phyloP scores from a whole-genome alignment of 306 rosid species.

The Spatholobus suberectus region DNA sequence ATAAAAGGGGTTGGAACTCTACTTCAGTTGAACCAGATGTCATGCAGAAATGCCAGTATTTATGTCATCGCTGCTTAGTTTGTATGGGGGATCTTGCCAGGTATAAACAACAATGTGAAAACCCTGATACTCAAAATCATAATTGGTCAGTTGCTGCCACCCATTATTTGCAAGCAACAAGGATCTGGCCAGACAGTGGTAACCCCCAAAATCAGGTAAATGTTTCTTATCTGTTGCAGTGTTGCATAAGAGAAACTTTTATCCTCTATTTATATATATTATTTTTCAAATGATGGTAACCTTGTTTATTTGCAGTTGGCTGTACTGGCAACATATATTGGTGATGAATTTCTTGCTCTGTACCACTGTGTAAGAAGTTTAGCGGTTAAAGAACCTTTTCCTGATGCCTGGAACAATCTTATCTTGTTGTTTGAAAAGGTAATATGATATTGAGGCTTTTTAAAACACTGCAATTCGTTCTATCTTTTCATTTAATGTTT shows the following conservation, averaged over 20 bases:
- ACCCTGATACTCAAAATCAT: slow-evolving; percentile 55
- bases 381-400: slow-evolving; percentile 90
- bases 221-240: neutral
- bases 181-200: slow-evolving; percentile 95
- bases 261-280: neutral
- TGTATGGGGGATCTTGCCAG: slow-evolving; percentile 97
- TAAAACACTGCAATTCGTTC: neutral
- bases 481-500: neutral
- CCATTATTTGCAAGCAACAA: slow-evolving; percentile 86
- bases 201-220: slow-evolving; percentile 95
- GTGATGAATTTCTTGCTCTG: slow-evolving; percentile 93
- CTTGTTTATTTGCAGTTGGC: slow-evolving; percentile 70
- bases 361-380: slow-evolving; percentile 95
- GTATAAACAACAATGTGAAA: slow-evolving; percentile 82
- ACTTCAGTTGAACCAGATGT: slow-evolving; percentile 55
- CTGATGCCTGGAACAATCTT: slow-evolving; percentile 91
- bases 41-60: slow-evolving; percentile 67
- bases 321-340: slow-evolving; percentile 88
- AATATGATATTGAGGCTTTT: slow-evolving; percentile 38
- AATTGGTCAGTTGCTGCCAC: slow-evolving; percentile 94
- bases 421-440: slow-evolving; percentile 85
- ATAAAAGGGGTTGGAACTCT: slow-evolving; percentile 45
- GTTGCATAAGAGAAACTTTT: neutral
- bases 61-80: slow-evolving; percentile 92
- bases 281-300: slow-evolving; percentile 26